Evolutionary conservation across 495 filamentous ascomycete genomes (phyloP), one percentile per base, ranked within the genome.

Genomic region (Xylona heveae): DNA sequence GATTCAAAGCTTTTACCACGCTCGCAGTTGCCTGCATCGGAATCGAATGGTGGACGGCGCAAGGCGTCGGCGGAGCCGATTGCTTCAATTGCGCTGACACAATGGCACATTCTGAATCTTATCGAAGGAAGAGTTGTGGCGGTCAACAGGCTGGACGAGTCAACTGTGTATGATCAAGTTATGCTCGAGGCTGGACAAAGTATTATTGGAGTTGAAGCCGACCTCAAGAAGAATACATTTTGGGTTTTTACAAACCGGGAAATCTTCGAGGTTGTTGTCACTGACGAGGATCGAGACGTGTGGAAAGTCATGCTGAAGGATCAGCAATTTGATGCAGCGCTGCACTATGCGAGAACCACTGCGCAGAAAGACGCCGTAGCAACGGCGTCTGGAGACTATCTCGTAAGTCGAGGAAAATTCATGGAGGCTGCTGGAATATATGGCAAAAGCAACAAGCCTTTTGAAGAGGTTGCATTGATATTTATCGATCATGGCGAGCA

Each of bases 371-470:
- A 95, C 50, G 74, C 77, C 15, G 78, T 95, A 21, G 71, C 88
- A 1, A 81, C 78, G 31, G 80, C 81, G 3, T 88, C 77, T 17
- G 88, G 88, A 10, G 90, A 97, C 45, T 73, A 76, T 48, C 60
- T 97, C 0, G 68, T 80, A 25, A 64, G 60, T 35, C 80, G 79
- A 54, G 78, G 80, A 7, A 63, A 71, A 20, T 92, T 71, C 46
- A 47, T 71, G 19, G 83, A 94, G 47, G 88, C 88, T 10, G 90
- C 88, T 7, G 67, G 62, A 20, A 70, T 92, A 17, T 93, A 90
- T 57, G 88, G 88, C 19, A 80, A 77, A 54, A 94, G 85, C 55
- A 92, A 76, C 43, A 94, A 94, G 56, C 74, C 75, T 2, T 97
- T 97, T 40, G 88, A 97, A 44, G 80, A 97, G 43, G 88, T 95